phyloP scores from a whole-genome alignment of 2,329 filamentous ascomycete species.

The Exophiala aquamarina region DNA sequence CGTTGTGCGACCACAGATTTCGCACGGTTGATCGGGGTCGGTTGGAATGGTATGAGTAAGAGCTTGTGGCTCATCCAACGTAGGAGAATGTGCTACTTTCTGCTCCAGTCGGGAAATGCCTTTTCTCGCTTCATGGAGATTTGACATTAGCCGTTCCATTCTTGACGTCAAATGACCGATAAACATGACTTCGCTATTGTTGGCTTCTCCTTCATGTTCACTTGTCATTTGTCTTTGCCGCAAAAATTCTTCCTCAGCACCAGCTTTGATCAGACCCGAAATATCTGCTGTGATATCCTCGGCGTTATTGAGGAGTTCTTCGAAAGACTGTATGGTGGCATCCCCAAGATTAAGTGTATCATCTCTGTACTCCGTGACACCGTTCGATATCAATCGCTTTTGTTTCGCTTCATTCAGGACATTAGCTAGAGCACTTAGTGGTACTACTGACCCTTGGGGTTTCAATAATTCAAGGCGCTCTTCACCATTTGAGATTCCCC shows the following conservation, averaged over 20 bases:
- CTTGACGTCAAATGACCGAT: constrained; percentile 41
- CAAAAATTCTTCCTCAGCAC: constrained; percentile 30
- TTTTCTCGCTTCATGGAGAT: constrained; percentile 42
- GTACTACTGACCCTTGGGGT: constrained; percentile 25
- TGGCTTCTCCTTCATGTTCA: constrained; percentile 23
- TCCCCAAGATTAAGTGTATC: constrained; percentile 42
- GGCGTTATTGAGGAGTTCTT: constrained; percentile 37
- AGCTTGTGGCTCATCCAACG: constrained; percentile 7
- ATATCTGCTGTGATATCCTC: constrained; percentile 24
- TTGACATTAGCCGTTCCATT: constrained; percentile 39
- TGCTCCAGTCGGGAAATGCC: constrained; percentile 41
- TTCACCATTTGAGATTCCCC: background rate
- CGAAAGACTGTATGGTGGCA: constrained; percentile 46
- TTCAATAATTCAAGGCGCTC: background rate
- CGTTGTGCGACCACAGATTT: constrained; percentile 11
- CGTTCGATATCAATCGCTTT: constrained; percentile 12
- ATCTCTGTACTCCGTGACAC: constrained; percentile 14
- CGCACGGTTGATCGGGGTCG: constrained; percentile 7
- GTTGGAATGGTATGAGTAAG: background rate
- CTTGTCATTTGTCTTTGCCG: constrained; percentile 7
- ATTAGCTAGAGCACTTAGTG: constrained; percentile 43
- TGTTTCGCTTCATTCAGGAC: constrained; percentile 42
- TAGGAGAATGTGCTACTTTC: constrained; percentile 31
- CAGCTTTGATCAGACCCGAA: constrained; percentile 28
- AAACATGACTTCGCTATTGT: constrained; percentile 27